A percentile compares a stretch with the other conserved stretches of the same genome.
Conservation (phyloP, 1,139 yeast species). For the Arxiozyma slooffiae region DNA sequence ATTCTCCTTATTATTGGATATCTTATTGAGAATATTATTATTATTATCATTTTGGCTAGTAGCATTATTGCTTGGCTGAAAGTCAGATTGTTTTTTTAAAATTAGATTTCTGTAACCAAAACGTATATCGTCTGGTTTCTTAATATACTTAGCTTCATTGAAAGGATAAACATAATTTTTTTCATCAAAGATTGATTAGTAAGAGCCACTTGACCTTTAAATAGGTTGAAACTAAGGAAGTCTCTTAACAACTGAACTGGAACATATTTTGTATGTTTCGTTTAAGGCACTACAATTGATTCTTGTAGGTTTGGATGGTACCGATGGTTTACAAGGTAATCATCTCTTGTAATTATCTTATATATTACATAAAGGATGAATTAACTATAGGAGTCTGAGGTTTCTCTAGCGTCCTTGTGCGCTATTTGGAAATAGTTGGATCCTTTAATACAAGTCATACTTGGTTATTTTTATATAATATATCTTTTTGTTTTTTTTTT, state of each 20-base stretch:
- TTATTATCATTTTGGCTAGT: background rate
- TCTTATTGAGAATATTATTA: constrained; percentile 3
- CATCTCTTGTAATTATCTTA: no score
- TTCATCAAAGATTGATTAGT: constrained; percentile 84
- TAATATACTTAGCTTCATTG: constrained; percentile 64
- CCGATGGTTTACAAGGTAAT: background rate
- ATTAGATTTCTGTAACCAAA: constrained; percentile 3
- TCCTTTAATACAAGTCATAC: no score
- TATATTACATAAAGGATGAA: no score
- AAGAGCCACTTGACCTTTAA: constrained; percentile 63
- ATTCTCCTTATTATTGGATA: background rate
- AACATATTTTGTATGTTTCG: constrained; percentile 40
- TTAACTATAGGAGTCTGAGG: no score
- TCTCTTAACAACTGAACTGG: constrained; percentile 65
- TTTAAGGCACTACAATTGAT: constrained; percentile 27
- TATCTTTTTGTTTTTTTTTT: background rate
- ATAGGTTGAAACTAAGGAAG: constrained; percentile 44
- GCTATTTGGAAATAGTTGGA: no score
- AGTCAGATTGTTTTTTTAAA: constrained; percentile 3
- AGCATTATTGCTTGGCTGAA: background rate
- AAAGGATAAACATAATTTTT: constrained; percentile 58
- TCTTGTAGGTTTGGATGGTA: constrained; percentile 20
- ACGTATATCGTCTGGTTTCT: constrained; percentile 11
- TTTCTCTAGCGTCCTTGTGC: no score
- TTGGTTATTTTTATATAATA: background rate